Evolutionary conservation across 2,329 filamentous ascomycete genomes (phyloP).

Genomic region (Sarocladiaceae sp.): DNA sequence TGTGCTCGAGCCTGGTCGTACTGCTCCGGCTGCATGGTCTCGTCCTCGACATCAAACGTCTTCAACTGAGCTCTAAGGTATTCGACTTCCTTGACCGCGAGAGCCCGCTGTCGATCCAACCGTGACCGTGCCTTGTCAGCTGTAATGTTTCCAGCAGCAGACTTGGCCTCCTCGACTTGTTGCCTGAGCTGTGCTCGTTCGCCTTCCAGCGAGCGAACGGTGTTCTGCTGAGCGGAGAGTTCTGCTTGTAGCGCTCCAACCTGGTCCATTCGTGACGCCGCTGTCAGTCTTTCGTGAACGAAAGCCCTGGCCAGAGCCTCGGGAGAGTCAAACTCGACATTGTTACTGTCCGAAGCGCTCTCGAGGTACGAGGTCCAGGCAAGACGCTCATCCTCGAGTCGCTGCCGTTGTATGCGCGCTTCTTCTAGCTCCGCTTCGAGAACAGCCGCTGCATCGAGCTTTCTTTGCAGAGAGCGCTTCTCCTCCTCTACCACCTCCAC

Average conservation of each 20-base stretch:
- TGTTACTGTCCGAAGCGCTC: slow-evolving; percentile 50
- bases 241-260: slow-evolving; percentile 76
- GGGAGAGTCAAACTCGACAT: slow-evolving; percentile 78
- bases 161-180: slow-evolving; percentile 66
- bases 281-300: slow-evolving; percentile 74
- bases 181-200: slow-evolving; percentile 59
- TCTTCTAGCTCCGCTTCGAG: slow-evolving; percentile 74
- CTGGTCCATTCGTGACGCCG: slow-evolving; percentile 71
- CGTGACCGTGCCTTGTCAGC: slow-evolving; percentile 65
- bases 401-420: slow-evolving; percentile 72
- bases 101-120: slow-evolving; percentile 75
- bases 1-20: slow-evolving; percentile 69
- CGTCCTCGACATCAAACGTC: slow-evolving; percentile 80
- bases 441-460: slow-evolving; percentile 66
- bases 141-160: slow-evolving; percentile 36
- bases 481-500: slow-evolving; percentile 93
- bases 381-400: slow-evolving; percentile 79
- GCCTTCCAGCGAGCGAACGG: slow-evolving; percentile 63
- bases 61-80: slow-evolving; percentile 90
- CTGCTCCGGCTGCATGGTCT: slow-evolving; percentile 73
- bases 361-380: slow-evolving; percentile 85
- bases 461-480: slow-evolving; percentile 75
- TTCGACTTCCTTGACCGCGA: slow-evolving; percentile 89
- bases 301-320: slow-evolving; percentile 81
- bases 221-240: slow-evolving; percentile 67